Evolutionary conservation across 306 rosid species (phyloP), one percentile per base, ranked within the genome.

Genomic region (Corylus heterophylla): DNA sequence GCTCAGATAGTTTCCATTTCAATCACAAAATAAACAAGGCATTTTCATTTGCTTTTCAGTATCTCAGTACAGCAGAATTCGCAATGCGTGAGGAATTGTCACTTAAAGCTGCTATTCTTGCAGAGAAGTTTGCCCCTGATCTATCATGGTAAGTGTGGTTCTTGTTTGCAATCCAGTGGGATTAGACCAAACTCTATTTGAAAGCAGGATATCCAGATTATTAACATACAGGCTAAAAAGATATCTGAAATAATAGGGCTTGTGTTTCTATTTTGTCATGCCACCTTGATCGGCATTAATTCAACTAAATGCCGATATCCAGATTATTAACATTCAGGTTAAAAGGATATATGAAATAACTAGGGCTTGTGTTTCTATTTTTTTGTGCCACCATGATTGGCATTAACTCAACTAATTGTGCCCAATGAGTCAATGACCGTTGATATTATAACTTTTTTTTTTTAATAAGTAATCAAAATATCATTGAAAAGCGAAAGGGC

Each of bases 91-190:
- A 96, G 82, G 99, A 96, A 81, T 83, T 96, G 81, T 88, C 99
- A 12, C 99, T 96, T 85, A 96, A 96, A 89, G 98, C 98, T 69
- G 99, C 99, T 47, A 96, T 96, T 91, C 97, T 96, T 69, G 99
- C 99, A 4, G 99, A 96, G 87, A 96, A 93, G 89, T 96, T 96
- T 88, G 99, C 99, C 61, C 99, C 99, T 51, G 98, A 96, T 85
- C 94, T 96, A 79, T 93, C 99, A 62, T 96, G 99, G 99, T 96
- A 76, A 84, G 86, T 50, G 58, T 68, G 51, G 68, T 37, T 75
- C 39, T 25, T 63, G 59, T 68, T 55, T 44, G 59, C n/a, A 22
- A 71, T 44, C 18, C 12, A 50, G 25, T 22, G n/a, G 49, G 72
- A 63, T 39, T 22, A 69, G 31, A 45, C 37, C 51, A 69, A 69